Percentiles rank a stretch among this genome's conserved stretches.
Evolutionary conservation across 1,284 basidiomycete genomes (phyloP).

Genomic region (Rhizopogon hawkerae): DNA sequence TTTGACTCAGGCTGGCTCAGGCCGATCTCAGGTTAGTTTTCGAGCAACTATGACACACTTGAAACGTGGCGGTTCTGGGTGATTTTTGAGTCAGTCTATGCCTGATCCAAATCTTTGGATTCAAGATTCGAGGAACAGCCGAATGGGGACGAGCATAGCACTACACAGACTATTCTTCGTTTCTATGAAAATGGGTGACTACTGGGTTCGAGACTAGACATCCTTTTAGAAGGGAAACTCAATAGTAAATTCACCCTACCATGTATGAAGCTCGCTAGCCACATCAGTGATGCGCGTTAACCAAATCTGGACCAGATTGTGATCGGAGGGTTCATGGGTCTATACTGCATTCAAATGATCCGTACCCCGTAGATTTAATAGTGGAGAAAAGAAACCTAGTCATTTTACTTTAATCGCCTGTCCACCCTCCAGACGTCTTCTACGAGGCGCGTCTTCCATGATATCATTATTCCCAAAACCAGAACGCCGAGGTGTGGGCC

Average conservation of each 20-base stretch:
- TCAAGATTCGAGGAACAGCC: neutral
- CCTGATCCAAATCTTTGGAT: too few relatives aligned
- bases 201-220: neutral
- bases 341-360: conserved; percentile 4
- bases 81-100: too few relatives aligned
- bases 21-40: neutral
- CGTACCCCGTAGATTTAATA: conserved; percentile 2
- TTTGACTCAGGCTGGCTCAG: neutral
- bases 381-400: conserved; percentile 2
- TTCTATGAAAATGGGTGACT: neutral
- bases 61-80: too few relatives aligned
- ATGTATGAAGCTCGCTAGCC: neutral
- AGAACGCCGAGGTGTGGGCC: conserved; percentile 39
- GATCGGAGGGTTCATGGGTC: neutral
- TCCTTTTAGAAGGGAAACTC: neutral
- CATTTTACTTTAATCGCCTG: conserved; percentile 51
- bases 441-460: conserved; percentile 43
- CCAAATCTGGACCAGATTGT: neutral
- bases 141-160: neutral
- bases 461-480: conserved; percentile 30
- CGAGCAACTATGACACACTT: neutral
- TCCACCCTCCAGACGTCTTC: conserved; percentile 57
- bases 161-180: neutral
- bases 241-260: neutral
- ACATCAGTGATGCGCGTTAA: neutral